Percentiles rank a stretch among this genome's conserved stretches.
Evolutionary conservation across 2,329 filamentous ascomycete species (phyloP).

Genomic region (Polytolypa hystricis): DNA sequence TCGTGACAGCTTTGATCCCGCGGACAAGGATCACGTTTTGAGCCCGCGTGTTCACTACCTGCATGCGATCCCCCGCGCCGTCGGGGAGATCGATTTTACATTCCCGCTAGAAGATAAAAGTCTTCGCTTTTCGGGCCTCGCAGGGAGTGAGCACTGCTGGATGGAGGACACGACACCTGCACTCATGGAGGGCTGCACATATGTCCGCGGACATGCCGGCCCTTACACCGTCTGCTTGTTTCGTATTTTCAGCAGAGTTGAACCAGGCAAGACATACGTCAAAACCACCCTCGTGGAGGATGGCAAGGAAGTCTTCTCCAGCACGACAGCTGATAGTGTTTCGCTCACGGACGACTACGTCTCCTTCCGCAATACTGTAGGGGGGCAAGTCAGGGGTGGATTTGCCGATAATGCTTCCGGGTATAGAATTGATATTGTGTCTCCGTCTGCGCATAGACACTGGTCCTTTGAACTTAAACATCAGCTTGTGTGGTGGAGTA

Average conservation of each 20-base stretch:
- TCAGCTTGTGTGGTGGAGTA: no score
- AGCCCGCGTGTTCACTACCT: background rate
- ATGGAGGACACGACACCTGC: background rate
- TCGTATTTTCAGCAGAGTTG: slow-evolving; percentile 2
- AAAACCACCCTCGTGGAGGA: slow-evolving; percentile 1
- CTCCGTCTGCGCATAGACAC: slow-evolving; percentile 1
- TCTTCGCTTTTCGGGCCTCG: slow-evolving; percentile 1
- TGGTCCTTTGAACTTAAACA: slow-evolving; percentile 5
- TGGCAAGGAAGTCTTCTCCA: background rate
- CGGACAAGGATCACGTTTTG: background rate
- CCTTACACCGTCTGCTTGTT: slow-evolving; percentile 2
- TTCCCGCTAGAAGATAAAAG: background rate
- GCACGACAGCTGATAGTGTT: slow-evolving; percentile 1
- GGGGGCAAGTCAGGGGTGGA: background rate
- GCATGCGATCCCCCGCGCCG: slow-evolving; percentile 2
- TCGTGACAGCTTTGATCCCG: no score
- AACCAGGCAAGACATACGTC: slow-evolving; percentile 1
- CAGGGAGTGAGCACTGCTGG: slow-evolving; percentile 2
- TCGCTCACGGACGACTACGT: slow-evolving; percentile 2
- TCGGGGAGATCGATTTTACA: background rate
- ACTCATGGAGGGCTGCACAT: slow-evolving; percentile 1
- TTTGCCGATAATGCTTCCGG: background rate
- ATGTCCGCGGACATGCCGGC: slow-evolving; percentile 4
- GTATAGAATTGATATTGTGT: slow-evolving; percentile 4
- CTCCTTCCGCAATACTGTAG: background rate